Conservation (phyloP, 2,329 filamentous ascomycete genomes). For the Coniochaeta sp. region DNA sequence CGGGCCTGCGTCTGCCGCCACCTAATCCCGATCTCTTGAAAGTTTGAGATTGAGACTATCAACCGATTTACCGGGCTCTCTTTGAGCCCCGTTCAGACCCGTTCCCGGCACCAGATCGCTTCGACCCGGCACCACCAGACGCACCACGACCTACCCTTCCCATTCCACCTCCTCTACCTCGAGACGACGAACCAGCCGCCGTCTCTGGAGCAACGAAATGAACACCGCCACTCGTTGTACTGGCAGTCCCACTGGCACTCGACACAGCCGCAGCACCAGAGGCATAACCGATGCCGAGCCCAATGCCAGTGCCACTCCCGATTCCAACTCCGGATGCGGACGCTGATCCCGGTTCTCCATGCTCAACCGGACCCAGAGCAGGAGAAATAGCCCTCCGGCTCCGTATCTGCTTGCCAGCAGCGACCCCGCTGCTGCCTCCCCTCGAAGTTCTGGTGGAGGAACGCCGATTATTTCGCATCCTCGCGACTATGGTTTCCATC, state of each 20-base stretch:
- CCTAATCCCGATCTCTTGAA: not conserved
- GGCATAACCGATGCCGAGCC: not conserved
- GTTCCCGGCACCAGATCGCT: conserved; percentile 3
- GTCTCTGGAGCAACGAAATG: conserved; percentile 11
- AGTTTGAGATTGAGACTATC: not conserved
- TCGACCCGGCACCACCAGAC: conserved; percentile 6
- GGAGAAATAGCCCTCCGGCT: not conserved
- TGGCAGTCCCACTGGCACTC: not conserved
- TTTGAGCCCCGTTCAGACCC: conserved; percentile 7
- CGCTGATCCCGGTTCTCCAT: not conserved
- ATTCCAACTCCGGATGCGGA: not conserved
- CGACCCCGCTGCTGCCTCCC: not conserved
- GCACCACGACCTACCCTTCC: not conserved
- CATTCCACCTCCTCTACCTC: conserved; percentile 4
- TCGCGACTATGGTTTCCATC: conserved; percentile 19
- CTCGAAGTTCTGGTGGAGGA: not conserved
- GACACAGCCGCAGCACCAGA: not conserved
- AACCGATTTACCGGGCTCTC: not conserved
- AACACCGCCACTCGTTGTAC: conserved; percentile 1
- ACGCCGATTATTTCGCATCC: conserved; percentile 13
- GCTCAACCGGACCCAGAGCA: not conserved
- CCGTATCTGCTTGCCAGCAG: not conserved
- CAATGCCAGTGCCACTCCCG: not conserved
- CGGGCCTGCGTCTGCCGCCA: not conserved
- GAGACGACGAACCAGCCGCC: not conserved